Evolutionary conservation across 2,329 filamentous ascomycete genomes (phyloP).

Genomic region (Pyrenophora seminiperda): DNA sequence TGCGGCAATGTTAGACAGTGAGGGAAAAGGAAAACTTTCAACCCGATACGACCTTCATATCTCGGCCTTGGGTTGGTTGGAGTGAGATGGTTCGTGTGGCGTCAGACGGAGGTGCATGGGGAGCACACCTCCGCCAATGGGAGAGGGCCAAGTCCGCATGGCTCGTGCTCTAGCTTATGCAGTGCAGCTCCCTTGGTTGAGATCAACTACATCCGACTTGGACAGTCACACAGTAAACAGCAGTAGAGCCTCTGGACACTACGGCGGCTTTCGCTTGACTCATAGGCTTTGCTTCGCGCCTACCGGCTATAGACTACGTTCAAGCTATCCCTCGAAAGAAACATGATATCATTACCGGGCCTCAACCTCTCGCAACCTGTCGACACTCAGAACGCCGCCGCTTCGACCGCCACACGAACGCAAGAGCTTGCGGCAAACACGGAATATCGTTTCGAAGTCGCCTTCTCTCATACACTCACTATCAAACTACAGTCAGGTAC

Average conservation of each 20-base stretch:
- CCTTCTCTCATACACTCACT: constrained; percentile 41
- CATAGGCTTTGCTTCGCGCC: neutral
- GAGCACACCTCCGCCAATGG: constrained; percentile 18
- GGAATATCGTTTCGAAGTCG: constrained; percentile 53
- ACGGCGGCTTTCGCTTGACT: neutral
- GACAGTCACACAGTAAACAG: no score
- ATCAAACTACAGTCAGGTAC: constrained; percentile 75
- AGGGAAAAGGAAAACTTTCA: neutral
- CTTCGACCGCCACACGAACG: constrained; percentile 37
- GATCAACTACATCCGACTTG: neutral
- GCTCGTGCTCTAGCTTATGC: constrained; percentile 15
- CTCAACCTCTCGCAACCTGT: constrained; percentile 49
- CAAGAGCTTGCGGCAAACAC: constrained; percentile 53
- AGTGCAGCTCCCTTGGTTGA: neutral
- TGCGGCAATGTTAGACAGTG: neutral
- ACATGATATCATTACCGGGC: constrained; percentile 53
- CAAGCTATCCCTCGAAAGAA: neutral
- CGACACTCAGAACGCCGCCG: constrained; percentile 30
- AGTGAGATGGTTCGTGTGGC: constrained; percentile 5
- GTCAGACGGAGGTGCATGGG: constrained; percentile 20
- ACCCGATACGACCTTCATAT: neutral
- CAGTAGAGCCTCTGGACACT: neutral
- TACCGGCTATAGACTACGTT: neutral
- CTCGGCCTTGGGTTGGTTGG: constrained; percentile 5
- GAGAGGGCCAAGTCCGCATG: constrained; percentile 20